phyloP scores from a whole-genome alignment of 139 green algal species.

The Tetratostichococcus sp. region DNA sequence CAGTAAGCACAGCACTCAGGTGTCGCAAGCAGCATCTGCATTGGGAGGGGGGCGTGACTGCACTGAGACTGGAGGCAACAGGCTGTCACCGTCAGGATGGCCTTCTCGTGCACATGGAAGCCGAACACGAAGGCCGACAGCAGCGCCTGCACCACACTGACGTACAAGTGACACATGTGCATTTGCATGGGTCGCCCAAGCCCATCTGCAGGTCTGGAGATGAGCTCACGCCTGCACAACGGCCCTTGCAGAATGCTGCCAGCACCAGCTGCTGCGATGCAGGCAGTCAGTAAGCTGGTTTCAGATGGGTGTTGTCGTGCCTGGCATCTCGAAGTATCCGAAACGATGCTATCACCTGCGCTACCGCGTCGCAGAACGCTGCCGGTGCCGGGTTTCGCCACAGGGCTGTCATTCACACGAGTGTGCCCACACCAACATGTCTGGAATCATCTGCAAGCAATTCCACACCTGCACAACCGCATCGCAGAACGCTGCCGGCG shows the following conservation, averaged over 20 bases:
- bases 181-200: background rate
- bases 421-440: too few species aligned
- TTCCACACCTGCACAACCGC: constrained; percentile 45
- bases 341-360: constrained; percentile 38
- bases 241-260: too few species aligned
- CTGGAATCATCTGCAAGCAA: background rate
- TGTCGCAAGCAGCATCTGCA: too few species aligned
- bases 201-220: too few species aligned
- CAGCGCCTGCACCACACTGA: constrained; percentile 30
- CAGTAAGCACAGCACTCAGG: constrained; percentile 3
- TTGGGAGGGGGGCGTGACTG: background rate
- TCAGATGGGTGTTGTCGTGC: too few species aligned
- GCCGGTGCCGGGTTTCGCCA: constrained; percentile 36
- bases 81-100: constrained; percentile 61
- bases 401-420: constrained; percentile 47
- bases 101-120: constrained; percentile 98
- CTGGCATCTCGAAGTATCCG: too few species aligned
- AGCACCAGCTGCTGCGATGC: too few species aligned
- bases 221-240: too few species aligned
- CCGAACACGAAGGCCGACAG: constrained; percentile 76
- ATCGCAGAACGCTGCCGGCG: constrained; percentile 18
- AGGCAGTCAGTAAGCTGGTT: too few species aligned
- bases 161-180: background rate
- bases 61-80: background rate
- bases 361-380: constrained; percentile 27